Evolutionary conservation across 352 stramenopile genomes (phyloP).

Genomic region (Globisporangium alternatum): DNA sequence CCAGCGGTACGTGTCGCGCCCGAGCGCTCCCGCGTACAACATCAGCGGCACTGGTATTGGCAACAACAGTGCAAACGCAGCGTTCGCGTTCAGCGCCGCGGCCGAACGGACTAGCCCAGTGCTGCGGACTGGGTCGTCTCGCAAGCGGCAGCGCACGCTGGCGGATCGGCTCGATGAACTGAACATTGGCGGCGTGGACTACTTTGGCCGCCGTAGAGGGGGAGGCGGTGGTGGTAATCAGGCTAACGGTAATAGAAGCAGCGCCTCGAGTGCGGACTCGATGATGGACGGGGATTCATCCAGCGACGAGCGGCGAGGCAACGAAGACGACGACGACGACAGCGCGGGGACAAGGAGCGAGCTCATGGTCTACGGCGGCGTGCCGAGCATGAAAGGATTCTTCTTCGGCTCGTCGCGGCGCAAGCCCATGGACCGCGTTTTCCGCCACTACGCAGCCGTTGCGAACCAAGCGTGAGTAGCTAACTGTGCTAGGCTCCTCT

Average conservation of each 20-base stretch:
- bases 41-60: not conserved
- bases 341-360: constrained; percentile 6
- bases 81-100: constrained; percentile 14
- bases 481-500: not conserved
- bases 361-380: constrained; percentile 38
- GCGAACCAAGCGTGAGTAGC: constrained; percentile 31
- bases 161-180: constrained; percentile 58
- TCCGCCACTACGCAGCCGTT: constrained; percentile 60
- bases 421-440: constrained; percentile 57
- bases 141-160: constrained; percentile 64
- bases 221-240: not conserved
- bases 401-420: constrained; percentile 43
- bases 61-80: not conserved
- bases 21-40: constrained; percentile 13
- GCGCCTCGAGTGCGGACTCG: constrained; percentile 20
- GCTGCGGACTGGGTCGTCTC: constrained; percentile 18
- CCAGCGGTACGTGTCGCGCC: constrained; percentile 29
- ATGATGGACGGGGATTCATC: constrained; percentile 24
- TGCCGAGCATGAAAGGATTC: constrained; percentile 38
- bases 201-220: constrained; percentile 19
- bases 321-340: constrained; percentile 18
- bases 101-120: constrained; percentile 11
- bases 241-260: constrained; percentile 3
- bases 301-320: constrained; percentile 16
- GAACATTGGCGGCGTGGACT: constrained; percentile 26